These are phyloP conservation scores for Fusarium luffae DNA, from an alignment of 2,329 filamentous ascomycete genomes.

Conservation along the genomic window DNA sequence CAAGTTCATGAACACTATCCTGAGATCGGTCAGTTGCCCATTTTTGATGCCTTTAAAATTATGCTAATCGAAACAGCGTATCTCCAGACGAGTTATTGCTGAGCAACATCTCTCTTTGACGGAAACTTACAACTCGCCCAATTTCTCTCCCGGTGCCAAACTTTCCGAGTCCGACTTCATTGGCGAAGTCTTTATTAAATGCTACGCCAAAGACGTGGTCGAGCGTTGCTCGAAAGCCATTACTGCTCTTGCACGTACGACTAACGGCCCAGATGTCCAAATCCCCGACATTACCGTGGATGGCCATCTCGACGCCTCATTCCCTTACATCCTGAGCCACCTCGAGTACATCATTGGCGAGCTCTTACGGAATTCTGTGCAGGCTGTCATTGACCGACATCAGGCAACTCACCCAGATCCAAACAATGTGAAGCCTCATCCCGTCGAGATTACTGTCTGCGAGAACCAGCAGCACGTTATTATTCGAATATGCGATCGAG, in stretches of 20 bases:
- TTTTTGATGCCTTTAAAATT: not conserved
- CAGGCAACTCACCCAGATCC: constrained; percentile 51
- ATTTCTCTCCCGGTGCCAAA: constrained; percentile 86
- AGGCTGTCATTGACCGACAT: constrained; percentile 85
- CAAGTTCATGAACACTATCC: constrained; percentile 92
- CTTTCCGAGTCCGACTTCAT: constrained; percentile 84
- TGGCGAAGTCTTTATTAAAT: constrained; percentile 93
- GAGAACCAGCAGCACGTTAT: constrained; percentile 96
- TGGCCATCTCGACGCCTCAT: constrained; percentile 88
- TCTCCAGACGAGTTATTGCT: constrained; percentile 94
- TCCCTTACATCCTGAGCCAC: constrained; percentile 96
- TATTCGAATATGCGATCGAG: constrained; percentile 94
- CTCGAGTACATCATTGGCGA: constrained; percentile 98
- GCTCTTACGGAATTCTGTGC: constrained; percentile 92
- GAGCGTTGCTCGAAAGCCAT: constrained; percentile 83
- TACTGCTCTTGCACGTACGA: constrained; percentile 76
- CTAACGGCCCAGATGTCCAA: constrained; percentile 75
- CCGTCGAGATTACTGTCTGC: constrained; percentile 94
- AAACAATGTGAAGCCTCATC: constrained; percentile 66
- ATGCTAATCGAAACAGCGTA: constrained; percentile 67
- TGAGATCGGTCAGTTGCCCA: constrained; percentile 77
- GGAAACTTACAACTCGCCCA: constrained; percentile 90
- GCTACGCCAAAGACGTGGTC: constrained; percentile 89
- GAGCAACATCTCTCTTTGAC: constrained; percentile 96
- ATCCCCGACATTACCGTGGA: constrained; percentile 85